Percentiles rank a stretch among this genome's conserved stretches.
These are phyloP conservation scores for Juglanconis sp. DNA, from an alignment of 2,329 filamentous ascomycete species.

Conservation along the genomic window DNA sequence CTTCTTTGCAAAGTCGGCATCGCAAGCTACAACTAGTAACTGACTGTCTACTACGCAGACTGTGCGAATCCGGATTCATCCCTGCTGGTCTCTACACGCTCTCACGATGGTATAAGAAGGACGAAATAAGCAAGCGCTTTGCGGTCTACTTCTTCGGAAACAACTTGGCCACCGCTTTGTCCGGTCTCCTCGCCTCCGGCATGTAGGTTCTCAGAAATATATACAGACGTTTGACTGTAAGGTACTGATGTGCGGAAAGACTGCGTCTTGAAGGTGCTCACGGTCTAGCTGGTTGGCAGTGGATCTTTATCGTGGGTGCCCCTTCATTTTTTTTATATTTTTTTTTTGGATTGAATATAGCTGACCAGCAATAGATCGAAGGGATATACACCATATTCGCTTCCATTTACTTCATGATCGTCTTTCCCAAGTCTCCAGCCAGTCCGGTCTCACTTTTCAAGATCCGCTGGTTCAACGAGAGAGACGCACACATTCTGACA, in stretches of 20 bases:
- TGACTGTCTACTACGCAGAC: constrained; percentile 5
- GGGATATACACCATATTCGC: constrained; percentile 34
- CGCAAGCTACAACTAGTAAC: background rate
- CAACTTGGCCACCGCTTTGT: constrained; percentile 36
- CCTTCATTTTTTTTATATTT: background rate
- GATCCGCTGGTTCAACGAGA: constrained; percentile 14
- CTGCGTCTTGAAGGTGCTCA: constrained; percentile 31
- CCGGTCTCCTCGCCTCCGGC: constrained; percentile 40
- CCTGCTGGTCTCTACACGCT: constrained; percentile 46
- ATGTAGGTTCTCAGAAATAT: constrained; percentile 22
- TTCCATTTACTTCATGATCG: constrained; percentile 28
- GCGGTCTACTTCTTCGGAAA: constrained; percentile 44
- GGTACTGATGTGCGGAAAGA: background rate
- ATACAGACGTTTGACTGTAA: background rate
- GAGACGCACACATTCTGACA: constrained; percentile 32
- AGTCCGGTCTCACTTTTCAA: constrained; percentile 2
- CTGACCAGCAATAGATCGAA: constrained; percentile 26
- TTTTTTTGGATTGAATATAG: background rate
- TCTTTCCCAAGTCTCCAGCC: constrained; percentile 27
- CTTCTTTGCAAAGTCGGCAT: no score
- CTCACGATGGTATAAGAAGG: constrained; percentile 44
- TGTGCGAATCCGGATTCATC: constrained; percentile 42
- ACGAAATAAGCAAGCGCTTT: constrained; percentile 44
- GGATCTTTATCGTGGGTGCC: constrained; percentile 29
- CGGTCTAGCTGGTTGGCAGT: constrained; percentile 32